Percentiles rank a stretch among this genome's conserved stretches.
phyloP scores from a whole-genome alignment of 345 rosid species.

The Excoecaria agallocha region DNA sequence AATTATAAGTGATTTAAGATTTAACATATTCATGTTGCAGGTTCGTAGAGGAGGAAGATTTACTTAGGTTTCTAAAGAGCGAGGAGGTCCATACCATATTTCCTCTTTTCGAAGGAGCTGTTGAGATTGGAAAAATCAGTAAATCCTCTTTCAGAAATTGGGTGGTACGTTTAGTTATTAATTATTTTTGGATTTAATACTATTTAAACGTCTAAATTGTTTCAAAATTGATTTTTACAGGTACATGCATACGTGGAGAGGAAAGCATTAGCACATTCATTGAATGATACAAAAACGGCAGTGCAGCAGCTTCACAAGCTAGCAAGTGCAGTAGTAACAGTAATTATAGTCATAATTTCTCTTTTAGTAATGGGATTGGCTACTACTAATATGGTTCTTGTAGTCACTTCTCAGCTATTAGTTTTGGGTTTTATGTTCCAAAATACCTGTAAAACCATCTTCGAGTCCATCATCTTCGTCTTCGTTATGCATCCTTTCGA shows the following conservation, averaged over 20 bases:
- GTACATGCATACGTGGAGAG: conserved; percentile 68
- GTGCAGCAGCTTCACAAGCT: conserved; percentile 77
- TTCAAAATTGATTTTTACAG: conserved; percentile 16
- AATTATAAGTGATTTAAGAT: too few species aligned
- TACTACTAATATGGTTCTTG: conserved; percentile 50
- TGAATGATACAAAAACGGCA: conserved; percentile 74
- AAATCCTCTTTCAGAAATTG: conserved; percentile 50
- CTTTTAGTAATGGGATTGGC: conserved; percentile 67
- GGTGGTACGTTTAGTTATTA: conserved; percentile 29
- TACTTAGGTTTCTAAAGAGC: conserved; percentile 38
- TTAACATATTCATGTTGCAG: conserved; percentile 16
- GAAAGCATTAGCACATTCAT: conserved; percentile 67
- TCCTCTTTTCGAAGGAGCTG: conserved; percentile 56
- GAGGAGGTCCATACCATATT: conserved; percentile 44
- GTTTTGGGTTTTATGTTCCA: conserved; percentile 75
- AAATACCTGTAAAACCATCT: conserved; percentile 73
- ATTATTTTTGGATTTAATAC: neutral
- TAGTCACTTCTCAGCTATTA: conserved; percentile 64
- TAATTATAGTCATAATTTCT: conserved; percentile 49
- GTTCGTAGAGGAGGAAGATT: conserved; percentile 50
- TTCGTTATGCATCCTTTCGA: conserved; percentile 83
- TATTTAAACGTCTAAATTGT: neutral
- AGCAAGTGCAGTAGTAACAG: conserved; percentile 55
- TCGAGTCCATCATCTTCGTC: conserved; percentile 79
- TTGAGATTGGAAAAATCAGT: conserved; percentile 43